Evolutionary conservation across 768 basidiomycete genomes (phyloP).

Genomic region (Tubosaeta sp.): DNA sequence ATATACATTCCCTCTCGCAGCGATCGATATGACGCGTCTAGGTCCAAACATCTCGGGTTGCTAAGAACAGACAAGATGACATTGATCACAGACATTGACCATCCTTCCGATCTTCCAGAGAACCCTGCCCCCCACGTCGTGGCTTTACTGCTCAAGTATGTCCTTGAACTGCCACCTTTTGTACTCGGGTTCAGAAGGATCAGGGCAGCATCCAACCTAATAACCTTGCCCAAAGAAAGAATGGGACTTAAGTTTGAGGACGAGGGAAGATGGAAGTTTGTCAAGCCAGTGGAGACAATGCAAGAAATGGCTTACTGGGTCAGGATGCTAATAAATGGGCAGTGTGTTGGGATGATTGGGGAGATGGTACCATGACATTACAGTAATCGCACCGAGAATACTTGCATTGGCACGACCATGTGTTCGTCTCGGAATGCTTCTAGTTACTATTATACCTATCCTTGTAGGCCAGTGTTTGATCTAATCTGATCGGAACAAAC

Average conservation of each 20-base stretch:
- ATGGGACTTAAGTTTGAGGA: constrained; percentile 48
- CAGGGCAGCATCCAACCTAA: constrained; percentile 34
- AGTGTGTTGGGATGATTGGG: constrained; percentile 45
- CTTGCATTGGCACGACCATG: no score
- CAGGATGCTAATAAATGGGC: constrained; percentile 33
- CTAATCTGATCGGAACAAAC: no score
- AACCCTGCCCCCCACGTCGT: constrained; percentile 37
- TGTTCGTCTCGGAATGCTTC: background rate
- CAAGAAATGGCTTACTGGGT: constrained; percentile 20
- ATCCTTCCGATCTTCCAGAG: constrained; percentile 36
- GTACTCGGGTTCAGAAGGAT: constrained; percentile 45
- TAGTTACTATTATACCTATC: no score
- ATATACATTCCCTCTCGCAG: constrained; percentile 29
- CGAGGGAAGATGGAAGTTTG: constrained; percentile 35
- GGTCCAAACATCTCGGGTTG: constrained; percentile 28
- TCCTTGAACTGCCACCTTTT: constrained; percentile 24
- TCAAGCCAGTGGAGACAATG: constrained; percentile 27
- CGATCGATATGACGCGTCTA: constrained; percentile 37
- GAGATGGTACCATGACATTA: constrained; percentile 13
- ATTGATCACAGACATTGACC: constrained; percentile 27
- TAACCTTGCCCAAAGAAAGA: constrained; percentile 36
- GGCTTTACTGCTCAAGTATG: constrained; percentile 33
- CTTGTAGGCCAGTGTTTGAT: no score
- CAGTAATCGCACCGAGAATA: no score
- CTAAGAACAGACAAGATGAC: constrained; percentile 15